These are phyloP conservation scores for Scalesia atractyloides DNA, from an alignment of 129 eudicot species.

Conservation along the genomic window DNA sequence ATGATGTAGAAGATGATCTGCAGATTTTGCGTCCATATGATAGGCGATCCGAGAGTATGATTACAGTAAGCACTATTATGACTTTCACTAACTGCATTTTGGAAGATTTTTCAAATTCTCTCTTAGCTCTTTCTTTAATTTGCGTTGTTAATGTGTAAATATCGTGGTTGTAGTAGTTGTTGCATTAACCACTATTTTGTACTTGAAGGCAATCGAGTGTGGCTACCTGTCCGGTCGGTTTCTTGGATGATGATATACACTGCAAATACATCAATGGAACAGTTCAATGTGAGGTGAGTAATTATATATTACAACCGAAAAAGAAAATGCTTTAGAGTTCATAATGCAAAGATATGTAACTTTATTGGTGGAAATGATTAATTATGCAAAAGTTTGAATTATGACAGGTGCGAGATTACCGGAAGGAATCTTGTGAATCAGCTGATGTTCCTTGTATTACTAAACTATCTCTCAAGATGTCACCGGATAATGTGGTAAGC, in stretches of 20 bases:
- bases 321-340: constrained; percentile 35
- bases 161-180: background rate
- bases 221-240: constrained; percentile 31
- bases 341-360: background rate
- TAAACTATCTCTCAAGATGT: constrained; percentile 75
- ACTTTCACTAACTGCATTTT: background rate
- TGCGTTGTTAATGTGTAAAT: background rate
- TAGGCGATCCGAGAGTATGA: constrained; percentile 30
- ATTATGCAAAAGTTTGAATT: constrained; percentile 17
- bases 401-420: constrained; percentile 74
- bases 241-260: constrained; percentile 31
- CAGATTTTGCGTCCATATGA: constrained; percentile 36
- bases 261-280: constrained; percentile 41
- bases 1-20: constrained; percentile 15
- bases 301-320: constrained; percentile 32
- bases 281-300: constrained; percentile 41
- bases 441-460: constrained; percentile 42
- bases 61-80: constrained; percentile 30
- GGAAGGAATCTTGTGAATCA: constrained; percentile 49
- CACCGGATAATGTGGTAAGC: constrained; percentile 69
- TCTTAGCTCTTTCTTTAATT: background rate
- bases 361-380: background rate
- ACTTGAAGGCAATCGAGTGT: constrained; percentile 38
- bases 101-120: background rate
- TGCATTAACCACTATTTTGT: constrained; percentile 14